Evolutionary conservation across 352 stramenopile species (phyloP).

Genomic region (Peronosclerospora sorghi): DNA sequence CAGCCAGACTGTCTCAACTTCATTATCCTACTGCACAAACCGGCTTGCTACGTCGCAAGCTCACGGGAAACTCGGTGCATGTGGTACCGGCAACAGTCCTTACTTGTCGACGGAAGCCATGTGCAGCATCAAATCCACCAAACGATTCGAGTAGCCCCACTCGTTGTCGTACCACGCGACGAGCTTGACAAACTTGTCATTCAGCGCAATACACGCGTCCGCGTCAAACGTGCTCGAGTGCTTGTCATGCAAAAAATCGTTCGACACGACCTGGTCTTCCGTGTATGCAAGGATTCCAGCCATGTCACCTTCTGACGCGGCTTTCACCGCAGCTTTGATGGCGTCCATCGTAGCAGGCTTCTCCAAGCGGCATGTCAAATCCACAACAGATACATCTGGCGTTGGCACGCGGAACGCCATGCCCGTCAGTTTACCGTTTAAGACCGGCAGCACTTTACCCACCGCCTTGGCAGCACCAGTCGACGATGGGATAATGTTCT

Average conservation of each 20-base stretch:
- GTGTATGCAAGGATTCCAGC: slow-evolving; percentile 97
- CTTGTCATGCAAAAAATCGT: slow-evolving; percentile 93
- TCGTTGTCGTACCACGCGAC: slow-evolving; percentile 99
- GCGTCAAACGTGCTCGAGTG: slow-evolving; percentile 30
- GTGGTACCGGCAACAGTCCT: no score
- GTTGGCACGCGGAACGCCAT: slow-evolving; percentile 89
- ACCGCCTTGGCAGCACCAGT: slow-evolving; percentile 91
- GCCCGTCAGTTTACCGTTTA: slow-evolving; percentile 88
- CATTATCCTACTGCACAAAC: no score
- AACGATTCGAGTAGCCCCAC: slow-evolving; percentile 95
- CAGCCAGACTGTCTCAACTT: no score
- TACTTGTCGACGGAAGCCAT: slow-evolving; percentile 60
- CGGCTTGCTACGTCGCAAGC: no score
- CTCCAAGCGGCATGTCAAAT: slow-evolving; percentile 73
- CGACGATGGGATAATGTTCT: slow-evolving; percentile 98
- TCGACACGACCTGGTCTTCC: slow-evolving; percentile 94
- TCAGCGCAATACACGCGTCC: slow-evolving; percentile 60
- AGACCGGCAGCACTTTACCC: slow-evolving; percentile 66
- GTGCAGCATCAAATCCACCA: slow-evolving; percentile 96
- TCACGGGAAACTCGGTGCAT: no score
- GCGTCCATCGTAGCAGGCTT: slow-evolving; percentile 93
- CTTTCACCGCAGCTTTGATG: slow-evolving; percentile 95
- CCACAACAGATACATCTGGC: slow-evolving; percentile 83
- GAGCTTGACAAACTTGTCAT: slow-evolving; percentile 98
- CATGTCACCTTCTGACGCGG: slow-evolving; percentile 85